A percentile compares a stretch with the other conserved stretches of the same genome.
phyloP scores from a whole-genome alignment of 140 eudicot genomes.

The Oenanthe javanica region DNA sequence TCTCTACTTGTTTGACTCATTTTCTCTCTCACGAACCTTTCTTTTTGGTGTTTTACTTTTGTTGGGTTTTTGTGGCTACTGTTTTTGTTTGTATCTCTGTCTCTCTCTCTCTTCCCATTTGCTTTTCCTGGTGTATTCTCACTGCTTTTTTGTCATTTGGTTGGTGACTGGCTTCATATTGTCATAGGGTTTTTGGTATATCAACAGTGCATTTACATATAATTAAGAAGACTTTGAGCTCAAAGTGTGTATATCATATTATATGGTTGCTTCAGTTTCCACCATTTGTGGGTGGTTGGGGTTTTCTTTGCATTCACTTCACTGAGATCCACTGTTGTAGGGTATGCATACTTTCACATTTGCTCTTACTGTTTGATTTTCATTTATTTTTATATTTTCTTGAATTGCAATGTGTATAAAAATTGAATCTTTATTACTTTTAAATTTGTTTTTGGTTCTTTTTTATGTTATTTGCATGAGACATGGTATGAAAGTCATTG shows the following conservation, averaged over 20 bases:
- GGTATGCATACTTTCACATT: conserved; percentile 44
- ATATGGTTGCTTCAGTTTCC: conserved; percentile 32
- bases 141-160: conserved; percentile 7
- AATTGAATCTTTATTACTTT: conserved; percentile 14
- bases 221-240: conserved; percentile 26
- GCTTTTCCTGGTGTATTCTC: conserved; percentile 16
- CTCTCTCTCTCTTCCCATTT: not conserved
- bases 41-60: conserved; percentile 13
- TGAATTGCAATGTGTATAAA: conserved; percentile 41
- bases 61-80: conserved; percentile 20
- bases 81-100: not conserved
- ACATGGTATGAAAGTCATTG: conserved; percentile 11
- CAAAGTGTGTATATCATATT: conserved; percentile 32
- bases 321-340: conserved; percentile 74
- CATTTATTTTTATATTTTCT: conserved; percentile 10
- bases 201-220: conserved; percentile 19
- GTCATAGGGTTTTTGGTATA: conserved; percentile 1
- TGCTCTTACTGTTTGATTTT: not conserved
- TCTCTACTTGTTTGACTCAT: conserved; percentile 14
- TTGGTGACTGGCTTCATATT: conserved; percentile 16
- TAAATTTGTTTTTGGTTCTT: conserved; percentile 19
- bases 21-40: conserved; percentile 28
- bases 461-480: conserved; percentile 16
- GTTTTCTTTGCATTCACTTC: conserved; percentile 53
- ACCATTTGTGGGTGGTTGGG: conserved; percentile 20